Conservation (phyloP, 192 early-diverging fungal species). For the Rhizophagus clarus region DNA sequence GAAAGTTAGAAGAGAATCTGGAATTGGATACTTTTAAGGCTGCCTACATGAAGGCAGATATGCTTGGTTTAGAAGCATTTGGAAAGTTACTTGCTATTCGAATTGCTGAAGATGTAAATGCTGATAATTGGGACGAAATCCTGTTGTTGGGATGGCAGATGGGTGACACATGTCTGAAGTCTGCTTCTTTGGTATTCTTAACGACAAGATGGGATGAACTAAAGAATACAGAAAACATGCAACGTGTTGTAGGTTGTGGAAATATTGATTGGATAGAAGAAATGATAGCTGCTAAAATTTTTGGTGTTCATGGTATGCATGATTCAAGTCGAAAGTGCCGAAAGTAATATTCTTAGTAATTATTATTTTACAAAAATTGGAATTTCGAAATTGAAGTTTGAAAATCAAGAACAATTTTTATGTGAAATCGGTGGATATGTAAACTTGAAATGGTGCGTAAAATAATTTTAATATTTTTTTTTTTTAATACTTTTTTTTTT, state of each 20-base stretch:
- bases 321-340: constrained; percentile 5
- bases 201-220: constrained; percentile 9
- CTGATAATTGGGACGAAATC: constrained; percentile 24
- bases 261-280: constrained; percentile 22
- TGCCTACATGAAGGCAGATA: constrained; percentile 21
- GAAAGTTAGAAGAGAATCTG: constrained; percentile 24
- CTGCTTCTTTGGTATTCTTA: background rate
- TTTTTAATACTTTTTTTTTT: background rate
- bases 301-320: constrained; percentile 14
- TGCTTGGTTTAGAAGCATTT: constrained; percentile 18
- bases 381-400: too few species aligned
- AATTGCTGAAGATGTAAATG: constrained; percentile 18
- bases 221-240: constrained; percentile 21
- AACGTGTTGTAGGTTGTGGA: constrained; percentile 13
- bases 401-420: background rate
- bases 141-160: constrained; percentile 23
- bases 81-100: constrained; percentile 17
- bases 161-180: constrained; percentile 7
- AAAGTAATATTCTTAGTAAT: background rate
- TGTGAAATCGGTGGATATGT: background rate
- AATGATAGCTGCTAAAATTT: constrained; percentile 16
- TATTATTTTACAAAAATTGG: background rate
- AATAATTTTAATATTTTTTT: background rate
- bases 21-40: constrained; percentile 16
- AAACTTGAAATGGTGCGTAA: background rate